phyloP scores from a whole-genome alignment of 75 land plant species.

The Pseudotsuga menziesii region DNA sequence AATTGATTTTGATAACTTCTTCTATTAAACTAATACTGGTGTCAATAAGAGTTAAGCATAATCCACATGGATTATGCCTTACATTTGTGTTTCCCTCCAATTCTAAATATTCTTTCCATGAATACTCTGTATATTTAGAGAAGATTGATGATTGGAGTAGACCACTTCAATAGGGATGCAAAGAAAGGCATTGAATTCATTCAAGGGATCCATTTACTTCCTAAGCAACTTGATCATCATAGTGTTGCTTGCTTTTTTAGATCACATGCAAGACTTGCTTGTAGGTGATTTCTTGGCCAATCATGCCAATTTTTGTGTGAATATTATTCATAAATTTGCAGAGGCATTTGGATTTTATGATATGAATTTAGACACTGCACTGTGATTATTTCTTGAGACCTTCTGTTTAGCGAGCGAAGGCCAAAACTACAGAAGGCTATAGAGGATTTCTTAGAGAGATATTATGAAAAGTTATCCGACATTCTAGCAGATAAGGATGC shows the following conservation, averaged over 20 bases:
- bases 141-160: constrained; percentile 93
- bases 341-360: constrained; percentile 89
- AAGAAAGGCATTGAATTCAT: constrained; percentile 97
- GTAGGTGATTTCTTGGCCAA: constrained; percentile 95
- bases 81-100: too few species aligned
- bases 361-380: constrained; percentile 88
- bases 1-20: too few species aligned
- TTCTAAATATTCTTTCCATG: too few species aligned
- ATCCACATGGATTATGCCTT: too few species aligned
- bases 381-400: constrained; percentile 85
- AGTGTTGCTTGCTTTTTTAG: constrained; percentile 97
- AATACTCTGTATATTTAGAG: constrained; percentile 86
- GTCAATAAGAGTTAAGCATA: too few species aligned
- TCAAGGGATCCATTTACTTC: constrained; percentile 86
- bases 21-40: too few species aligned
- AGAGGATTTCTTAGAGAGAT: constrained; percentile 95
- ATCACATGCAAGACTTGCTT: constrained; percentile 88
- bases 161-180: constrained; percentile 95
- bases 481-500: constrained; percentile 90
- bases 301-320: constrained; percentile 92
- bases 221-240: constrained; percentile 92
- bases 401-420: constrained; percentile 95
- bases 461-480: constrained; percentile 77
- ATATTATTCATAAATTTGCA: constrained; percentile 92
- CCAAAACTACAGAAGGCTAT: constrained; percentile 93